Base-by-base conservation (phyloP, 371 early-diverging fungal genomes). In the Mortierella sp. region DNA sequence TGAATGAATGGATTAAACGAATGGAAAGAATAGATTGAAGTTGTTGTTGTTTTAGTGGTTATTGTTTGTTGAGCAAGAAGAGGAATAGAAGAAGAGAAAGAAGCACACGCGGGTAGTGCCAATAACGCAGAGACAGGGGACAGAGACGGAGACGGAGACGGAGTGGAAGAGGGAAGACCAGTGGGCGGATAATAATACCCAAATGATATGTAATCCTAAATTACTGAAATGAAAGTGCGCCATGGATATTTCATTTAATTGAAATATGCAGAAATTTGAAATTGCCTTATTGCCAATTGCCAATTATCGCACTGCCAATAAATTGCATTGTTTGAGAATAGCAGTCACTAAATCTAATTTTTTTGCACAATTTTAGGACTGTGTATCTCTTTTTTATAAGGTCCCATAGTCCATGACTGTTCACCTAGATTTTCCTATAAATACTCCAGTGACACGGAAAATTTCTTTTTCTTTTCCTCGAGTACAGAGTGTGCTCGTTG, bases 401-500 rank as follows among this genome's bases (percentile, higher is more conserved):
- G 43, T 43, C 43, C 43, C 43, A 43, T 43, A 49, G 10, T 47
- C 64, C 64, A 64, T 64, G 30, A 49, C 18, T 49, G 35, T 35
- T 26, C 14, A 5, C 14, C 22, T 3, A 10, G 10, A 14, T 5
- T 49, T 2, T 10, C 52, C 52, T 24, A 52, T 52, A 52, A 52
- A 22, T 22, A 22, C 52, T 52, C 52, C 4, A n/a, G 5, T n/a
- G 52, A 52, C 12, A 52, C 18, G 3, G 9, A 24, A 52, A 22
- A 22, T n/a, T 9, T 52, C 12, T 18, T 18, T 47, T 12, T 47
- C 12, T 12, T 58, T 14, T 16, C 26, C 37, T 64, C 10, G 70
- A 64, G 75, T 70, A 62, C 70, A 61, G 35, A 26, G 35, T 60
- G 75, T 75, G 57, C 75, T 70, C 75, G 75, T 70, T 75, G 75